Base-by-base conservation (phyloP, 2,329 filamentous ascomycete species). In the Hymenoscyphus fraxineus region DNA sequence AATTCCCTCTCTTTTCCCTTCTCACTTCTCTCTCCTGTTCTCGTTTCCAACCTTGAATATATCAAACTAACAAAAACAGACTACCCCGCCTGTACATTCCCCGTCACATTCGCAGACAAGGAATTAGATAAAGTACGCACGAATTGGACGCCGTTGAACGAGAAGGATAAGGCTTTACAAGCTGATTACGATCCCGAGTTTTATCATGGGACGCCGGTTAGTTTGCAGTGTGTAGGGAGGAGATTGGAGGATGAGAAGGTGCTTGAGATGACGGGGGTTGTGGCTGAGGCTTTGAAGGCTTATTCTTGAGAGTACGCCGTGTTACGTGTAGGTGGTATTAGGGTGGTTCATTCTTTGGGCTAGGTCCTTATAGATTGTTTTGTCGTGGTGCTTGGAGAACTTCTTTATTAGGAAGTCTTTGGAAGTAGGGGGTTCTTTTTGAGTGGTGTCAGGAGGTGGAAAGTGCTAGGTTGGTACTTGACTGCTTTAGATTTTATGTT, bases 41-140 rank as follows among this genome's bases (percentile, higher is more conserved):
- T 47, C n/a, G 15, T 9, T 19, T 19, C 7, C 5, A 2, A 9
- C 6, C 6, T n/a, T 44, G 41, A 6, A 9, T 0, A 6, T 41
- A n/a, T 35, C 15, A 41, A 41, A 35, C 38, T 38, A 41, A 73
- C 62, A 58, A 2, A 56, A 57, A 15, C 15, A 71, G 75, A 76
- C 64, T 73, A 75, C 56, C 72, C 70, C 16, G 67, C 66, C 9
- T 74, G 79, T 12, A 78, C 79, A 1, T 75, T 82, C 6, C 80
- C 80, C 0, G 78, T 82, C 2, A 79, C 78, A 0, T 73, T 73
- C 61, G 78, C 78, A 0, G 77, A 81, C 64, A 77, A 78, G 68
- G 65, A 65, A 2, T 51, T 79, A 0, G 79, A 81, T 19, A 64
- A 54, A n/a, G 47, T 22, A 7, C 67, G 69, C 55, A 61, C 61